Evolutionary conservation across 2,329 filamentous ascomycete genomes (phyloP).

Genomic region (Endoconidiophora laricicola): DNA sequence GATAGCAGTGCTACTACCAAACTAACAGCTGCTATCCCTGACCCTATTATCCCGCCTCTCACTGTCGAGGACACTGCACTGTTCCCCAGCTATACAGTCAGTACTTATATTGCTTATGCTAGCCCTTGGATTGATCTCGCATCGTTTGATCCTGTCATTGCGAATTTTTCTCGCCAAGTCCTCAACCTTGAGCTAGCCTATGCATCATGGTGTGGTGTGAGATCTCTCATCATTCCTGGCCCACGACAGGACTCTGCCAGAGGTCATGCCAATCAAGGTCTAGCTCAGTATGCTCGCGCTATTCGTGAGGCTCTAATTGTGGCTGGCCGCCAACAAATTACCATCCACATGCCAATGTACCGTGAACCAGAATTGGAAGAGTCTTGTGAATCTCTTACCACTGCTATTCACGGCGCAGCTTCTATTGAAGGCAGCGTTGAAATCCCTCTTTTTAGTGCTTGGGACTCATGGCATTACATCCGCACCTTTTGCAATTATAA

Average conservation of each 20-base stretch:
- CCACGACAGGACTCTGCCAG: conserved; percentile 48
- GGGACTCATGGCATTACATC: conserved; percentile 90
- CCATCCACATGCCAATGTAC: conserved; percentile 73
- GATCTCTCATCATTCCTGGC: conserved; percentile 66
- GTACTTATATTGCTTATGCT: conserved; percentile 60
- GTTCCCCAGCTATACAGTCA: conserved; percentile 49
- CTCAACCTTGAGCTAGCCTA: conserved; percentile 85
- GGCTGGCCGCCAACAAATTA: conserved; percentile 60
- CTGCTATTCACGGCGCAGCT: conserved; percentile 15
- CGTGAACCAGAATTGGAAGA: conserved; percentile 47
- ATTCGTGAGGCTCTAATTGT: conserved; percentile 64
- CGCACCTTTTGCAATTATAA: conserved; percentile 75
- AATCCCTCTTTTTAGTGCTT: conserved; percentile 58
- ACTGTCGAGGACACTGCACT: conserved; percentile 65
- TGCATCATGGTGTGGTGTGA: conserved; percentile 84
- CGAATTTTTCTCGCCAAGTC: conserved; percentile 76
- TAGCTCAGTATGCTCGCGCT: conserved; percentile 65
- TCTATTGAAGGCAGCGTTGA: conserved; percentile 23
- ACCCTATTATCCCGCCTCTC: conserved; percentile 49
- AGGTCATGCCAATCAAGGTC: conserved; percentile 30
- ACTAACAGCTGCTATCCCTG: conserved; percentile 30
- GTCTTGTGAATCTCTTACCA: conserved; percentile 34
- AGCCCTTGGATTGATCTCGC: conserved; percentile 88
- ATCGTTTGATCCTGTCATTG: conserved; percentile 65
- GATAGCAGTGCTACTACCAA: conserved; percentile 24